These are phyloP conservation scores for Yamadazyma philogaea DNA, from an alignment of 805 yeast genomes.

Conservation along the genomic window DNA sequence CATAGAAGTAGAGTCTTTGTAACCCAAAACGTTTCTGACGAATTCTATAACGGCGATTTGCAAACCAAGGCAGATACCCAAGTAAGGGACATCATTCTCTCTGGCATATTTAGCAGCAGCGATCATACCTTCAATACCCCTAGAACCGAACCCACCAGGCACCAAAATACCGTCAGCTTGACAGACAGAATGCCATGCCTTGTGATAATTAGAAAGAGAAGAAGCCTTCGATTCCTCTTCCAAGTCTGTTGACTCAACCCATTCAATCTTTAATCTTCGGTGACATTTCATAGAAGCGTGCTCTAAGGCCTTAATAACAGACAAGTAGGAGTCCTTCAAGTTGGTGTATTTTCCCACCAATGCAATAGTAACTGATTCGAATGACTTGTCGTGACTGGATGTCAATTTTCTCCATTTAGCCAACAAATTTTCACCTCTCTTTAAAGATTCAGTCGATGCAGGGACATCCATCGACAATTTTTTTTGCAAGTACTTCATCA, in stretches of 20 bases:
- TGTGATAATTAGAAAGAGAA: constrained; percentile 77
- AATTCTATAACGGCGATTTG: constrained; percentile 96
- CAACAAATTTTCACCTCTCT: constrained; percentile 69
- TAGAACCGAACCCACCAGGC: constrained; percentile 96
- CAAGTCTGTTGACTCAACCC: constrained; percentile 94
- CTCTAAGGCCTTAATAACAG: constrained; percentile 93
- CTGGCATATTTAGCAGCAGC: constrained; percentile 98
- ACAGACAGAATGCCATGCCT: constrained; percentile 92
- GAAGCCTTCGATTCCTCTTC: constrained; percentile 66
- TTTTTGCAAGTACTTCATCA: constrained; percentile 66
- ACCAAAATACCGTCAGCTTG: constrained; percentile 95
- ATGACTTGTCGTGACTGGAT: constrained; percentile 73
- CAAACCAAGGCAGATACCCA: constrained; percentile 96
- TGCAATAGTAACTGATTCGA: constrained; percentile 88
- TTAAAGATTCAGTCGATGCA: constrained; percentile 45
- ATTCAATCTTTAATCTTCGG: constrained; percentile 78
- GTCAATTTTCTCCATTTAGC: constrained; percentile 79
- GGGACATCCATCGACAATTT: constrained; percentile 59
- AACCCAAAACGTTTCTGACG: constrained; percentile 74
- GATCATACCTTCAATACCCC: constrained; percentile 99
- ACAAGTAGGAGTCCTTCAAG: constrained; percentile 89
- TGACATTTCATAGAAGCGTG: constrained; percentile 90
- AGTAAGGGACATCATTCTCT: constrained; percentile 86
- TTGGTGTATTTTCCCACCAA: constrained; percentile 96
- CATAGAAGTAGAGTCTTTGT: constrained; percentile 67